Conservation (phyloP, 2,329 filamentous ascomycete genomes). For the Diplodia seriata region DNA sequence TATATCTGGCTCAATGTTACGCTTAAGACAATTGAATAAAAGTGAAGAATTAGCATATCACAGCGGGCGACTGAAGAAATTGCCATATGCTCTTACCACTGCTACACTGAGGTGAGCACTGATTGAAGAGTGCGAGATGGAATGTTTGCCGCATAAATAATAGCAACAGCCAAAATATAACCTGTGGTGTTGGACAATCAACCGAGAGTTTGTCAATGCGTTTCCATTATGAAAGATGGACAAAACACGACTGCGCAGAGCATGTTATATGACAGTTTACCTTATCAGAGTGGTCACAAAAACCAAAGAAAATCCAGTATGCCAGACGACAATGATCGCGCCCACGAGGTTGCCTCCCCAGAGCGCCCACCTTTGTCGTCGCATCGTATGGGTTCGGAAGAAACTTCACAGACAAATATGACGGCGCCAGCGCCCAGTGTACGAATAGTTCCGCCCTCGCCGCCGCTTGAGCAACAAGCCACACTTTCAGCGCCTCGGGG, state of each 20-base stretch:
- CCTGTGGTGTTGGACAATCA: background rate
- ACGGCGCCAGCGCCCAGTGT: background rate
- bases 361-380: too few species aligned
- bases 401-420: background rate
- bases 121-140: background rate
- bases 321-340: too few species aligned
- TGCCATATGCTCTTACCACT: background rate
- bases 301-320: background rate
- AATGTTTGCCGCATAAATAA: background rate
- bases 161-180: background rate
- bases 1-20: too few species aligned
- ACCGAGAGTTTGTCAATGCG: background rate
- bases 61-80: too few species aligned
- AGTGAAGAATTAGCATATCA: too few species aligned
- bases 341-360: background rate
- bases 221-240: background rate
- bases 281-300: background rate
- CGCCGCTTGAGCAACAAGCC: background rate
- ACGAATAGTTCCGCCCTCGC: background rate
- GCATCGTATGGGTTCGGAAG: background rate
- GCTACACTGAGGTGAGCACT: background rate
- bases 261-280: background rate
- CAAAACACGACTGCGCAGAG: background rate
- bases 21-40: too few species aligned
- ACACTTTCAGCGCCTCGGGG: too few species aligned